Percentiles rank a stretch among this genome's conserved stretches.
Evolutionary conservation across 257 asterid species (phyloP).

Genomic region (Solanum piurae): DNA sequence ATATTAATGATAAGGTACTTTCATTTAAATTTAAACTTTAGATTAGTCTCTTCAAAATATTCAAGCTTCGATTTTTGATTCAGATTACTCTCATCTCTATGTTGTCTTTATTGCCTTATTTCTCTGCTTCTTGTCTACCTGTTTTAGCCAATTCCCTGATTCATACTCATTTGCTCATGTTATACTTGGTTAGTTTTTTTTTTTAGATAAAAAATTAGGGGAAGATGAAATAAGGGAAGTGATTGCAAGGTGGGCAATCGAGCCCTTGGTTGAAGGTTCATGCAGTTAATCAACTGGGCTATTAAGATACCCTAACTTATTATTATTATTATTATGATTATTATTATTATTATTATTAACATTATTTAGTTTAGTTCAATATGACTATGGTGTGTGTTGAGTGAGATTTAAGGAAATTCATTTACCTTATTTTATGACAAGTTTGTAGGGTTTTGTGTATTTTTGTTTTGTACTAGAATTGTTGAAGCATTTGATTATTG

Average conservation of each 20-base stretch:
- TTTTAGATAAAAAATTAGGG: background rate
- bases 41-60: too few relatives aligned
- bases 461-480: background rate
- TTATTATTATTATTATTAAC: too few relatives aligned
- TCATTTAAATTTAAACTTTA: too few relatives aligned
- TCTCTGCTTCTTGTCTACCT: background rate
- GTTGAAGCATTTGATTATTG: background rate
- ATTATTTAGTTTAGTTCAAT: background rate
- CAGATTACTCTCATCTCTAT: background rate
- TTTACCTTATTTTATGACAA: background rate
- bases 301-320: background rate
- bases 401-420: background rate
- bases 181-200: background rate
- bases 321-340: too few relatives aligned
- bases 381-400: background rate
- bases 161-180: background rate
- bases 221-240: background rate
- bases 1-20: too few relatives aligned
- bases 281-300: too few relatives aligned
- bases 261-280: background rate
- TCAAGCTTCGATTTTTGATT: background rate
- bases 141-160: background rate
- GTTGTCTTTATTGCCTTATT: background rate
- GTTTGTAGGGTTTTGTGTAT: background rate
- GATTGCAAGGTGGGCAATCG: background rate